Percentiles rank a stretch among this genome's conserved stretches.
These are phyloP conservation scores for Lenwebbia sp. DNA, from an alignment of 345 rosid genomes.

Conservation along the genomic window DNA sequence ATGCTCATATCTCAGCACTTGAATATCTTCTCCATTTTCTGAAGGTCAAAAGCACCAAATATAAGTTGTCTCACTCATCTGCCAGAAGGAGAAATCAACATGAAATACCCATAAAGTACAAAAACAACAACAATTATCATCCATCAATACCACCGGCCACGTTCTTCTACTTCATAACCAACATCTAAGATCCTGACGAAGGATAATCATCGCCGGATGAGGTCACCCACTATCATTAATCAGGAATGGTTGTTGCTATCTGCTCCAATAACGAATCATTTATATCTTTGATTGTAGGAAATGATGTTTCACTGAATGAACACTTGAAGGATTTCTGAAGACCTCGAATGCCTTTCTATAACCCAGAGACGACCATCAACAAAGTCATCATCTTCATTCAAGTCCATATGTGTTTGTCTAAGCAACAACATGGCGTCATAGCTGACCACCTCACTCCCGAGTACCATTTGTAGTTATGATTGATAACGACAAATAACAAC, in stretches of 20 bases:
- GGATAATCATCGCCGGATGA: not conserved
- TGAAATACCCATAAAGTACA: not conserved
- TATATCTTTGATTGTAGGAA: not conserved
- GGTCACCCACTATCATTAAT: not conserved
- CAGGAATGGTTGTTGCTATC: no score
- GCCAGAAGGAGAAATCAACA: not conserved
- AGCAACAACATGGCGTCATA: not conserved
- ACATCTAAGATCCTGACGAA: not conserved
- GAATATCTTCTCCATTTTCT: slow-evolving; percentile 96
- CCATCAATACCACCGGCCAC: not conserved
- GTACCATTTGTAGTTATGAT: not conserved
- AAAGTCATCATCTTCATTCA: not conserved
- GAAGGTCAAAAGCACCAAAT: not conserved
- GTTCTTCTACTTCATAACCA: not conserved
- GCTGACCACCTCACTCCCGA: not conserved
- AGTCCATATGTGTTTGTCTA: not conserved
- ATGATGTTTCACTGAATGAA: not conserved
- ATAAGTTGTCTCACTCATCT: not conserved
- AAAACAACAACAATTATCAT: not conserved
- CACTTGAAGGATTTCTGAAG: not conserved
- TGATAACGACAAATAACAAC: not conserved
- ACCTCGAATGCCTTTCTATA: not conserved
- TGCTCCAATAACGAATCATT: no score
- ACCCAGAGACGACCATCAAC: not conserved
- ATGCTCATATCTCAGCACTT: slow-evolving; percentile 75